Evolutionary conservation across 2,329 filamentous ascomycete species (phyloP), one percentile per base, ranked within the genome.

Genomic region (Ophiognomonia clavigignenti-juglandacearum): DNA sequence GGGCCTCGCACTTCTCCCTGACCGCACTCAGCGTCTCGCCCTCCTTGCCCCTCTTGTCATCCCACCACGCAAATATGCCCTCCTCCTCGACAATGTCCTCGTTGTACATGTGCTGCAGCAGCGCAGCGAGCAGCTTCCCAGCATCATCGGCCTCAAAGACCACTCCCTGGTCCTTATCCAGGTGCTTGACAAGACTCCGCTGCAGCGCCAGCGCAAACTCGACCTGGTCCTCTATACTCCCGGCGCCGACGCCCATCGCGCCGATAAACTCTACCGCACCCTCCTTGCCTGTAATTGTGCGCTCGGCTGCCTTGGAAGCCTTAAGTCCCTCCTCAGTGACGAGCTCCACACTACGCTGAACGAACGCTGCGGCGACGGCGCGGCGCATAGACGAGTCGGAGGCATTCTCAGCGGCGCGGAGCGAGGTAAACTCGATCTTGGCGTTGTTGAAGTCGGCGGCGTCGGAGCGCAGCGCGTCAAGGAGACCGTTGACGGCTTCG

Each of bases 371-470:
- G 3, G 88, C 88, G 3, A 97, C 84, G 14, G 93, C 90, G 27
- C 85, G 84, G 37, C 92, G 87, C 59, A 97, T 88, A 64, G 93
- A 86, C 54, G 85, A 78, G 60, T 96, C 92, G 1, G 89, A 91
- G 3, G 93, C 93, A 59, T 97, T 89, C 59, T 87, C 88, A 45
- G 85, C 86, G 64, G 98, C 88, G 10, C 92, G 85, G n/a, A 97
- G 75, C 39, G 89, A 88, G 72, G 91, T 95, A 53, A 98, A 86
- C 64, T 98, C 93, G 27, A 97, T 79, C 63, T 92, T 89, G 41
- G 81, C 79, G 3, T 74, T 75, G 59, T 96, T 91, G 54, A 95
- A 93, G 61, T 95, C 88, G 10, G 82, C 80, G 13, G 80, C 78
- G 19, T 83, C 85, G 51, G 82, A 78, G 43, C 86, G 84, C 35